Conservation (phyloP, 2,329 filamentous ascomycete genomes). For the Botryosphaeria dothidea region DNA sequence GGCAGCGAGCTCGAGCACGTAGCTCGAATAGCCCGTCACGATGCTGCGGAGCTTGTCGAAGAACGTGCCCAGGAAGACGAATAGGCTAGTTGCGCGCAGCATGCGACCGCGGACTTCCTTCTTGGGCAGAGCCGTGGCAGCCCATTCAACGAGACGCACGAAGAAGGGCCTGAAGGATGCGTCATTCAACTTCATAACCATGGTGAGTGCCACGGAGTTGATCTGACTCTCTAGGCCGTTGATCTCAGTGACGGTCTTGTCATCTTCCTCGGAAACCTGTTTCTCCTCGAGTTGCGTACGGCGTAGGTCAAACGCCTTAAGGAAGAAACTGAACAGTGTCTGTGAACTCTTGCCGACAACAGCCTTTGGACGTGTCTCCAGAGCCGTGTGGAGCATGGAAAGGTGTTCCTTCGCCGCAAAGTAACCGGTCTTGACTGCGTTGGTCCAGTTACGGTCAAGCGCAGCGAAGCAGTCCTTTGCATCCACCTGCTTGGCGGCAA, state of each 20-base stretch:
- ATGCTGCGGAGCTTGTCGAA: slow-evolving; percentile 89
- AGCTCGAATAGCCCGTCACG: slow-evolving; percentile 87
- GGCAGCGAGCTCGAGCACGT: slow-evolving; percentile 75
- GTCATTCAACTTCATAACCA: slow-evolving; percentile 97
- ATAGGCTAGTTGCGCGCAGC: slow-evolving; percentile 73
- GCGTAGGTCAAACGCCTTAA: slow-evolving; percentile 65
- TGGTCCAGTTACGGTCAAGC: slow-evolving; percentile 70
- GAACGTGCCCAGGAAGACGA: slow-evolving; percentile 76
- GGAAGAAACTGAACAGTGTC: slow-evolving; percentile 63
- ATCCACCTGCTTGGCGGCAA: slow-evolving; percentile 76
- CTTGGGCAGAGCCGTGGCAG: slow-evolving; percentile 61
- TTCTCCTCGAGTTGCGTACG: slow-evolving; percentile 43
- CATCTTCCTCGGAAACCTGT: slow-evolving; percentile 34
- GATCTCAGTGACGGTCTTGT: slow-evolving; percentile 53
- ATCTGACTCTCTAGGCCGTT: slow-evolving; percentile 63
- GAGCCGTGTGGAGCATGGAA: slow-evolving; percentile 66
- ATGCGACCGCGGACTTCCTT: slow-evolving; percentile 60
- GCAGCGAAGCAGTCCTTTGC: slow-evolving; percentile 74
- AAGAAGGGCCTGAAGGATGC: slow-evolving; percentile 91
- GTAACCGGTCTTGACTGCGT: slow-evolving; percentile 63
- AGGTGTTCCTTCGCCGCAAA: slow-evolving; percentile 68
- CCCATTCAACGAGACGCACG: slow-evolving; percentile 81
- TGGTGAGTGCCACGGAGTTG: slow-evolving; percentile 75
- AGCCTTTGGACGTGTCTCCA: slow-evolving; percentile 77
- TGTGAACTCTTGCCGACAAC: slow-evolving; percentile 74